Evolutionary conservation across 352 stramenopile genomes (phyloP), one percentile per base, ranked within the genome.

Genomic region (Thalassiosira mediterranea): DNA sequence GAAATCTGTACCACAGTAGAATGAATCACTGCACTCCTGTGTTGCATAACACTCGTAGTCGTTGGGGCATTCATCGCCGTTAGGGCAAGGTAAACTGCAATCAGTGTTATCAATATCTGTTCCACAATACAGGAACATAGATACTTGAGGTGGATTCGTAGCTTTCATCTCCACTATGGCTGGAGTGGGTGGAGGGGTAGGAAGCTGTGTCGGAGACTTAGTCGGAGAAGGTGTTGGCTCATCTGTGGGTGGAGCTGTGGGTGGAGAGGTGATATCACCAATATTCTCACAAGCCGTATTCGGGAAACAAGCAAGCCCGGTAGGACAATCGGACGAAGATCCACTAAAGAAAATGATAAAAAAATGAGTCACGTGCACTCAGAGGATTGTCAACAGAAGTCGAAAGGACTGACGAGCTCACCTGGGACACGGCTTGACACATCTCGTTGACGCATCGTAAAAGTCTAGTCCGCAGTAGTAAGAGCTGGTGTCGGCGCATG

Each of bases 381-480:
- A n/a, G n/a, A n/a, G n/a, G n/a, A n/a, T n/a, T n/a, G n/a, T n/a
- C n/a, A n/a, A n/a, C n/a, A n/a, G n/a, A n/a, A n/a, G n/a, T n/a
- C n/a, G n/a, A n/a, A n/a, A n/a, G n/a, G n/a, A 52, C 42, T 61
- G 51, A 51, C 7, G 40, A 25, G 40, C 37, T 51, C 37, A 51
- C 34, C 46, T 68, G 11, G 73, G 73, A 34, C 73, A 82, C 40
- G 73, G 73, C 23, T 67, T 72, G 32, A 68, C 10, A 65, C 73
- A 82, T 23, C 37, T 70, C 52, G 52, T 77, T 49, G 73, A 76
- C 62, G 73, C 73, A 54, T 82, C 65, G 26, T 71, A 63, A 60
- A 82, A 82, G 66, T 77, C 47, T 54, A 69, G 34, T 44, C 73
- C 73, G 48, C 73, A 82, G 38, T 77, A 82, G 48, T 69, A 82